Conservation (phyloP, 306 rosid genomes). For the Prosopis cineraria region DNA sequence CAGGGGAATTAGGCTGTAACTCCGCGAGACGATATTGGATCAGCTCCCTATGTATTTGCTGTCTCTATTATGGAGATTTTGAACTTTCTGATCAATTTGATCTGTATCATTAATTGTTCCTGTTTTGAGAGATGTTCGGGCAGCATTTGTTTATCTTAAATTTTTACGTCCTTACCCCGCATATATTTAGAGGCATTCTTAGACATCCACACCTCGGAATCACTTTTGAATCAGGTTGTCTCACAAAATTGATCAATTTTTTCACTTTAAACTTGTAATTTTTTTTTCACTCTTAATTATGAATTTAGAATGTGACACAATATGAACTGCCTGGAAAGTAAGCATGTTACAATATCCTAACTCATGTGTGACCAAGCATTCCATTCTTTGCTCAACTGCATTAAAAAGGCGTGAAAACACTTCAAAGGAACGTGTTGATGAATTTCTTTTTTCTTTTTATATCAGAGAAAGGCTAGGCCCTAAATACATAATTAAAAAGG, state of each 20-base stretch:
- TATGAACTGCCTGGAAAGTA: neutral
- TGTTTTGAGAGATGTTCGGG: conserved; percentile 3
- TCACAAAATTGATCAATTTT: neutral
- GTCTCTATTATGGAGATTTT: neutral
- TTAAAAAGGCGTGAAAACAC: neutral
- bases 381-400: neutral
- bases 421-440: too few species aligned
- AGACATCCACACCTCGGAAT: neutral
- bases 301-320: neutral
- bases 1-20: conserved; percentile 26
- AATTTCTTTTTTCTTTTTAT: too few species aligned
- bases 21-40: conserved; percentile 7
- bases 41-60: conserved; percentile 15
- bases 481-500: too few species aligned
- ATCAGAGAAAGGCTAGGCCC: too few species aligned
- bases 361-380: neutral
- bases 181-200: neutral
- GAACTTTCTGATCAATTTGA: conserved; percentile 20
- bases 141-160: neutral
- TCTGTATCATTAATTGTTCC: neutral
- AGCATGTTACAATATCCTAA: neutral
- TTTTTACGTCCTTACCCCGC: neutral
- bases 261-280: neutral
- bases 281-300: neutral
- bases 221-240: neutral